Conservation (phyloP, 352 stramenopile species). For the Phytophthora podocarpi region DNA sequence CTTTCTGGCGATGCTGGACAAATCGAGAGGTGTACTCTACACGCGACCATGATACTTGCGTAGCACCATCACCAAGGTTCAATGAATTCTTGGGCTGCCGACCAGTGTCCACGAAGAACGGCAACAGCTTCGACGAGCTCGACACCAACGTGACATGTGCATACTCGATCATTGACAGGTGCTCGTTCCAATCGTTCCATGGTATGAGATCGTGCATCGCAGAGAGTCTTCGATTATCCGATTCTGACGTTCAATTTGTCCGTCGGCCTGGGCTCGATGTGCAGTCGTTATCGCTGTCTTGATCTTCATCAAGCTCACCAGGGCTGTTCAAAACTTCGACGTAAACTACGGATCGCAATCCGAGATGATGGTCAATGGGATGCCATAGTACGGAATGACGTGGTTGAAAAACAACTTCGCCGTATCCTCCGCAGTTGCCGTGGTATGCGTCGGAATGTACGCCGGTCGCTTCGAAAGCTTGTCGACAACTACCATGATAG, state of each 20-base stretch:
- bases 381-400: constrained; percentile 17
- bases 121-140: constrained; percentile 1
- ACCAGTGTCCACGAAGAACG: not conserved
- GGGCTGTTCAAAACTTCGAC: constrained; percentile 13
- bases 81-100: not conserved
- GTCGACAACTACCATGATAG: constrained; percentile 19
- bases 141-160: constrained; percentile 3
- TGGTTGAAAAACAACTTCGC: constrained; percentile 9
- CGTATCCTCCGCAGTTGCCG: constrained; percentile 7
- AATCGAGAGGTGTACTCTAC: too few species aligned
- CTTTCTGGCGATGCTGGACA: too few species aligned
- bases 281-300: not conserved
- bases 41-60: too few species aligned
- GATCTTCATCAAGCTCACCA: constrained; percentile 1
- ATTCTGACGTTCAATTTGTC: constrained; percentile 13
- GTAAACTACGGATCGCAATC: constrained; percentile 24
- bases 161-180: too few species aligned
- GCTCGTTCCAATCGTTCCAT: too few species aligned
- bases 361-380: constrained; percentile 11
- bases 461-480: constrained; percentile 30
- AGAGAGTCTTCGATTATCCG: constrained; percentile 3
- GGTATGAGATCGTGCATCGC: constrained; percentile 9
- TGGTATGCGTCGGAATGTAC: constrained; percentile 17
- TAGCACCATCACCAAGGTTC: not conserved
- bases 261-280: constrained; percentile 14